Evolutionary conservation across 1,139 yeast species (phyloP).

Genomic region (Pichia cactophila): DNA sequence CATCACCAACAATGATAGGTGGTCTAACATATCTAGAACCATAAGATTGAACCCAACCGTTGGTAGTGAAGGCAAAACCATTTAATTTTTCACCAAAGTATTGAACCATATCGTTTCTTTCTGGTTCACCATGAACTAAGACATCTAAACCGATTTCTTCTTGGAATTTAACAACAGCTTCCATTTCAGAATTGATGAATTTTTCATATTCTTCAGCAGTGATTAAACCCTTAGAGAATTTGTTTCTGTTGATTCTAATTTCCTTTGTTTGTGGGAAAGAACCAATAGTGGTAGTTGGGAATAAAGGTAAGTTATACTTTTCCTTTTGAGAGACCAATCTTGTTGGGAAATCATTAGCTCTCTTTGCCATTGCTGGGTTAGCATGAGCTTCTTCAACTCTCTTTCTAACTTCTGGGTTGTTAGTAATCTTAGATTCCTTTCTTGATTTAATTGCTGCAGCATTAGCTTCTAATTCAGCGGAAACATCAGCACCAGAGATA

Average conservation of each 20-base stretch:
- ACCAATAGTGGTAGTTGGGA: constrained; percentile 99
- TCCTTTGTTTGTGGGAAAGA: constrained; percentile 99
- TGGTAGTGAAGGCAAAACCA: constrained; percentile 96
- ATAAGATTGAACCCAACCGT: constrained; percentile 99
- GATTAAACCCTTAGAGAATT: constrained; percentile 93
- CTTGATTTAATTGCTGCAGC: constrained; percentile 83
- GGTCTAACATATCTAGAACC: constrained; percentile 99
- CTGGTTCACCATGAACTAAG: constrained; percentile 99
- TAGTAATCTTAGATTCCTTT: constrained; percentile 79
- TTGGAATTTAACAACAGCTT: constrained; percentile 94
- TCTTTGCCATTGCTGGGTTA: constrained; percentile 70
- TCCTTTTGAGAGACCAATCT: constrained; percentile 85
- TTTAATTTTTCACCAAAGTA: constrained; percentile 98
- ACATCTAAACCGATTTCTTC: constrained; percentile 98
- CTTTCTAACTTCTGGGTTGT: constrained; percentile 82
- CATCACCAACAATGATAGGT: constrained; percentile 98
- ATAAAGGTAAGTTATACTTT: constrained; percentile 87
- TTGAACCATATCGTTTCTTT: constrained; percentile 99
- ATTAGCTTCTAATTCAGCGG: constrained; percentile 68
- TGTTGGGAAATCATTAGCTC: constrained; percentile 77
- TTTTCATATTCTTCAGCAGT: constrained; percentile 91
- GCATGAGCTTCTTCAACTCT: constrained; percentile 64
- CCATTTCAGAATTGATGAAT: constrained; percentile 95
- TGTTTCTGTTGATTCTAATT: constrained; percentile 97
- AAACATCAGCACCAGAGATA: constrained; percentile 70